phyloP scores from a whole-genome alignment of 129 eudicot species.

The Tagetes erecta region DNA sequence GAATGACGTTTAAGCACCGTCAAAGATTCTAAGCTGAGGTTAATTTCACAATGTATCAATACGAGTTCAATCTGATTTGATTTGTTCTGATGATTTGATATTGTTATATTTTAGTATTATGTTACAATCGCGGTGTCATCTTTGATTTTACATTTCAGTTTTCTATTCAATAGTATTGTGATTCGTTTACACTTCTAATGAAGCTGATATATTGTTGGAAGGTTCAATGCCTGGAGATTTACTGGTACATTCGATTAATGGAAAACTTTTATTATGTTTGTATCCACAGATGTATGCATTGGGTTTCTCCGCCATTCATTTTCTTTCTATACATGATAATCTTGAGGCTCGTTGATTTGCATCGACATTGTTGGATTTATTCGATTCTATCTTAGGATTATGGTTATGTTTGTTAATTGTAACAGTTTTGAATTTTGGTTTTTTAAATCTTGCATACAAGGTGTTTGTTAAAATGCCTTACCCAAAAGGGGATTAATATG shows the following conservation, averaged over 20 bases:
- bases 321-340: not conserved
- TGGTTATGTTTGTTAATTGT: conserved; percentile 16
- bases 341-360: not conserved
- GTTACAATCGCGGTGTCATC: not conserved
- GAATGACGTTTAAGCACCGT: not conserved
- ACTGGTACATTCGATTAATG: conserved; percentile 28
- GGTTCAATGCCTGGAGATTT: conserved; percentile 30
- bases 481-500: not conserved
- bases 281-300: conserved; percentile 22
- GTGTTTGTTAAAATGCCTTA: conserved; percentile 35
- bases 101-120: not conserved
- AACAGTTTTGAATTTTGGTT: not conserved
- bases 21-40: not conserved
- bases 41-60: not conserved
- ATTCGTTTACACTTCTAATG: conserved; percentile 21
- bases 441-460: conserved; percentile 25
- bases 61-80: not conserved
- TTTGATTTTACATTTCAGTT: conserved; percentile 2
- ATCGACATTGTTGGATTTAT: conserved; percentile 6
- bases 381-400: not conserved
- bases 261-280: conserved; percentile 9
- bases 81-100: conserved; percentile 5
- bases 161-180: conserved; percentile 9
- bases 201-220: conserved; percentile 29
- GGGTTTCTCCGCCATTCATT: conserved; percentile 22